These are phyloP conservation scores for Lentithecium fluviatile DNA, from an alignment of 495 filamentous ascomycete genomes.

Conservation along the genomic window DNA sequence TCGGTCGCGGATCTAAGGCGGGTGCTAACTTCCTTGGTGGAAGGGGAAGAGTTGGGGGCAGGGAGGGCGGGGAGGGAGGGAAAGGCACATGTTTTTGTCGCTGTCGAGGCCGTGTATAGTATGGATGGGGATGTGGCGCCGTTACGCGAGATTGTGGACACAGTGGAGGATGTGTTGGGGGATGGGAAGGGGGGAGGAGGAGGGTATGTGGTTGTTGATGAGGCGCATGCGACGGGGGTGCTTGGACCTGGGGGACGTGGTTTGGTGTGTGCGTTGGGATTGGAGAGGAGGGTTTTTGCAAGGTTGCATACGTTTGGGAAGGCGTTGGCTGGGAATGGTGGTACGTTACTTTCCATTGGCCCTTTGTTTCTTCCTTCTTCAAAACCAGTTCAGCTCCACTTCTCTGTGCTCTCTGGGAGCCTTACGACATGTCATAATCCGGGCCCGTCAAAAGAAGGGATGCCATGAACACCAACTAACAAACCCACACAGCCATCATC, in stretches of 20 bases:
- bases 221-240: constrained; percentile 73
- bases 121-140: constrained; percentile 81
- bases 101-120: constrained; percentile 74
- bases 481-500: constrained; percentile 33
- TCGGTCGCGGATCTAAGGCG: constrained; percentile 47
- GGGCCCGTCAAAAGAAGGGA: too few species aligned
- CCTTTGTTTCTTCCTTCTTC: too few species aligned
- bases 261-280: constrained; percentile 62
- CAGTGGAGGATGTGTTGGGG: constrained; percentile 58
- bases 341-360: constrained; percentile 45
- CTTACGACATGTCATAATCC: too few species aligned
- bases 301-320: constrained; percentile 78
- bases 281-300: constrained; percentile 67
- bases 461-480: too few species aligned
- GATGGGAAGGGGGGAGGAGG: constrained; percentile 55
- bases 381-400: too few species aligned
- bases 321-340: constrained; percentile 68
- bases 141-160: constrained; percentile 56
- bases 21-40: constrained; percentile 45
- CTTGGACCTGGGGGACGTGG: constrained; percentile 64
- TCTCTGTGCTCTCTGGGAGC: too few species aligned
- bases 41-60: constrained; percentile 39
- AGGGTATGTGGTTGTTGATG: constrained; percentile 72
- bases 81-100: constrained; percentile 59
- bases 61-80: constrained; percentile 39